These are phyloP conservation scores for Penicillium nucicola DNA, from an alignment of 495 filamentous ascomycete species.

Conservation along the genomic window DNA sequence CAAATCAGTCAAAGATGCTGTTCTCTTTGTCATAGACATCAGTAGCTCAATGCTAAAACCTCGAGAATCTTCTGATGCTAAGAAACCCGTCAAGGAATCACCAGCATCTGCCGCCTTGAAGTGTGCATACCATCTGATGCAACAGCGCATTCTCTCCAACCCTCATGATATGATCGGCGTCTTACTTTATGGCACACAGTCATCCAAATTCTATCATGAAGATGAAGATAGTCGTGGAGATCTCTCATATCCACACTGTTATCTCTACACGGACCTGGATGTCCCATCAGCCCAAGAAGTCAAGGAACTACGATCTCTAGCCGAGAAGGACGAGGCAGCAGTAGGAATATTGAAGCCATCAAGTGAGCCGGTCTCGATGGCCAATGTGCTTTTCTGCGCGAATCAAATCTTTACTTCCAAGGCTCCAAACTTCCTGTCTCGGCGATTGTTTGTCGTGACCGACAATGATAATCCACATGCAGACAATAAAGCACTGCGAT, in stretches of 20 bases:
- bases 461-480: slow-evolving; percentile 88
- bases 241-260: slow-evolving; percentile 82
- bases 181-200: slow-evolving; percentile 86
- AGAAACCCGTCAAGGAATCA: slow-evolving; percentile 69
- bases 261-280: slow-evolving; percentile 86
- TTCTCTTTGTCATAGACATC: slow-evolving; percentile 94
- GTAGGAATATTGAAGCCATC: slow-evolving; percentile 64
- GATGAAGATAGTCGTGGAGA: slow-evolving; percentile 57
- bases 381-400: slow-evolving; percentile 87
- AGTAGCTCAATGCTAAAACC: slow-evolving; percentile 81
- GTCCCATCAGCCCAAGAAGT: slow-evolving; percentile 85
- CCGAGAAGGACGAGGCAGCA: slow-evolving; percentile 69
- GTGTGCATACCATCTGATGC: slow-evolving; percentile 93
- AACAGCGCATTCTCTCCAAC: slow-evolving; percentile 95
- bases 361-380: slow-evolving; percentile 71
- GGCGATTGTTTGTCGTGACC: slow-evolving; percentile 91
- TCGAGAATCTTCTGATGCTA: slow-evolving; percentile 61
- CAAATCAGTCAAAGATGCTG: slow-evolving; percentile 90
- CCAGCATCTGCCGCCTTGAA: slow-evolving; percentile 81
- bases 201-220: slow-evolving; percentile 76
- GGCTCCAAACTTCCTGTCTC: slow-evolving; percentile 88
- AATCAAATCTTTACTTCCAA: slow-evolving; percentile 97
- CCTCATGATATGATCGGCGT: slow-evolving; percentile 98
- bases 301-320: slow-evolving; percentile 67
- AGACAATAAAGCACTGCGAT: slow-evolving; percentile 64